These are phyloP conservation scores for Alternaria novae-zelandiae DNA, from an alignment of 2,329 filamentous ascomycete genomes.

Conservation along the genomic window DNA sequence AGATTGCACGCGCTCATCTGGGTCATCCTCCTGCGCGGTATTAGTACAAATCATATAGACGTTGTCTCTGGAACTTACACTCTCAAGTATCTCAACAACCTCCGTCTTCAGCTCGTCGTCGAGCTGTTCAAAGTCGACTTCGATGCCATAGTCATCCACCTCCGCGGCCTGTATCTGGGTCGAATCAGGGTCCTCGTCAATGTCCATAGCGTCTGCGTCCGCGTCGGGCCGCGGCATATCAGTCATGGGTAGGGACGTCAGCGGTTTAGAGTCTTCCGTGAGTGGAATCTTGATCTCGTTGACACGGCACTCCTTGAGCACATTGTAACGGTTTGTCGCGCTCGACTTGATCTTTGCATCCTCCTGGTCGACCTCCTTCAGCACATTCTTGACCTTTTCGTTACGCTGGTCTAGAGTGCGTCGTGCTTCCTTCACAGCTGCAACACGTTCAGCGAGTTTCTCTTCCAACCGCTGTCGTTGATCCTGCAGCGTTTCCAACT, in stretches of 20 bases:
- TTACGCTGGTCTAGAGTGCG: conserved; percentile 81
- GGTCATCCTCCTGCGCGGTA: conserved; percentile 65
- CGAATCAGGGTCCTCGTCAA: conserved; percentile 70
- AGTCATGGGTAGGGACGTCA: conserved; percentile 87
- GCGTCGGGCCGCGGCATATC: conserved; percentile 75
- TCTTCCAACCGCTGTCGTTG: conserved; percentile 72
- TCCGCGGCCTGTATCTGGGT: conserved; percentile 61
- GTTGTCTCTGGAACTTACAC: conserved; percentile 42
- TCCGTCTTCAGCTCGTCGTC: conserved; percentile 73
- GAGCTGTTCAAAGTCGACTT: conserved; percentile 81
- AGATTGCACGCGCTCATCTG: conserved; percentile 52
- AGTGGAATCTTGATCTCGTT: conserved; percentile 91
- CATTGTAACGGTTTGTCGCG: conserved; percentile 79
- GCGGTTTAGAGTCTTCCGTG: conserved; percentile 67
- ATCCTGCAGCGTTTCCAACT: conserved; percentile 77
- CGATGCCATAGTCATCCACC: conserved; percentile 89
- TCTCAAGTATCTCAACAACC: conserved; percentile 52
- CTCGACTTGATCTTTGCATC: conserved; percentile 88
- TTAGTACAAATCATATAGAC: conserved; percentile 9
- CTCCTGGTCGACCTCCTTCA: conserved; percentile 77
- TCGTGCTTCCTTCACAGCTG: conserved; percentile 79
- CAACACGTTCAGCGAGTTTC: conserved; percentile 71
- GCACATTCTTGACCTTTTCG: conserved; percentile 78
- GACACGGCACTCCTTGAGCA: conserved; percentile 88
- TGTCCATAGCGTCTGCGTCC: conserved; percentile 89